These are phyloP conservation scores for Saccharomycopsis sp. DNA, from an alignment of 805 yeast genomes.

Conservation along the genomic window DNA sequence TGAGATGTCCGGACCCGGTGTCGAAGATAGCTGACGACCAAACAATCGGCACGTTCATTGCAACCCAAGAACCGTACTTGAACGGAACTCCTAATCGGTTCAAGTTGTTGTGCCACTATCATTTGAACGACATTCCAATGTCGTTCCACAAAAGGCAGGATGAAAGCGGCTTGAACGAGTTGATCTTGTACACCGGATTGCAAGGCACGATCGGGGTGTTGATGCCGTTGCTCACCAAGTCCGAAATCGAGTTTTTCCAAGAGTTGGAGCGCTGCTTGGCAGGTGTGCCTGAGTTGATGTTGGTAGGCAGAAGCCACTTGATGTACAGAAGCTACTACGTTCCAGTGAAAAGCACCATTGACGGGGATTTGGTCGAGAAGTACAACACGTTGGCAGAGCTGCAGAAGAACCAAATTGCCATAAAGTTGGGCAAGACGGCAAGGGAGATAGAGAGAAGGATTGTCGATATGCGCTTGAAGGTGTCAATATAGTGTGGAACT, in stretches of 20 bases:
- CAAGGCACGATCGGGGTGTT: conserved; percentile 76
- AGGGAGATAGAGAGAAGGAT: conserved; percentile 43
- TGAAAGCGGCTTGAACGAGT: conserved; percentile 48
- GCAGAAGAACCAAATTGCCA: conserved; percentile 25
- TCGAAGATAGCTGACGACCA: conserved; percentile 46
- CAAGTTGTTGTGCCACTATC: conserved; percentile 46
- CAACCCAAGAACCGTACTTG: conserved; percentile 28
- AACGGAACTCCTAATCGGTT: conserved; percentile 50
- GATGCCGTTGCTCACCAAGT: conserved; percentile 52
- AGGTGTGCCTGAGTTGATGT: conserved; percentile 30
- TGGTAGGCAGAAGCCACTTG: conserved; percentile 60
- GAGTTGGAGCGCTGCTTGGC: conserved; percentile 37
- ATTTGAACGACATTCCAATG: conserved; percentile 62
- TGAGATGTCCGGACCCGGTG: conserved; percentile 48
- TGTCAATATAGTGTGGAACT: conserved; percentile 5
- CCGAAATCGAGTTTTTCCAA: conserved; percentile 52
- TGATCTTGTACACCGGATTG: conserved; percentile 62
- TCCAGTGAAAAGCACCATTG: conserved; percentile 70
- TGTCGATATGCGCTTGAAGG: conserved; percentile 26
- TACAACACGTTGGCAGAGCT: conserved; percentile 39
- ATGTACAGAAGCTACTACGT: conserved; percentile 69
- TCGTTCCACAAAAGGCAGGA: conserved; percentile 46
- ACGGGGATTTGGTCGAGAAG: conserved; percentile 78
- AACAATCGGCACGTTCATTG: conserved; percentile 32
- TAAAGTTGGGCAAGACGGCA: conserved; percentile 8